Evolutionary conservation across 2,329 filamentous ascomycete species (phyloP).

Genomic region (Curvularia sp.): DNA sequence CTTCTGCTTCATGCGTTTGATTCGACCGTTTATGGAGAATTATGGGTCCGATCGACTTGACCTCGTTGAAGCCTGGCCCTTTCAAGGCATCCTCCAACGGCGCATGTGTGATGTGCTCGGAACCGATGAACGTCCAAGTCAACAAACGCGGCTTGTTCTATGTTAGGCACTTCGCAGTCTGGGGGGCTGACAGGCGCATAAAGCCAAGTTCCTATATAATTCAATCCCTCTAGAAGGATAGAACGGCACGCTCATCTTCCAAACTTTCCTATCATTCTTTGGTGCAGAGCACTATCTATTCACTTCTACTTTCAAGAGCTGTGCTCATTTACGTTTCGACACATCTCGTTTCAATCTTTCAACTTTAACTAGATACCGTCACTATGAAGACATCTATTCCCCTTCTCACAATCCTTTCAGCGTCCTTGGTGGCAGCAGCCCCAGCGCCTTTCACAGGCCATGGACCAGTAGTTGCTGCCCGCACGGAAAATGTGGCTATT

Average conservation of each 20-base stretch:
- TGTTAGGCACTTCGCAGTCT: constrained; percentile 20
- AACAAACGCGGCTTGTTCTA: constrained; percentile 22
- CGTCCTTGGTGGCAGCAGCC: constrained; percentile 42
- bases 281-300: constrained; percentile 45
- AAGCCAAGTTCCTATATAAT: constrained; percentile 33
- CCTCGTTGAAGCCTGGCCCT: constrained; percentile 27
- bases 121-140: constrained; percentile 31
- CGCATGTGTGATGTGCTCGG: constrained; percentile 43
- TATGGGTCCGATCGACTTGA: constrained; percentile 29
- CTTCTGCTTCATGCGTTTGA: constrained; percentile 41
- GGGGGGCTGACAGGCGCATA: constrained; percentile 15
- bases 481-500: constrained; percentile 32
- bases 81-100: constrained; percentile 44
- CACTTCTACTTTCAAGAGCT: constrained; percentile 44
- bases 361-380: constrained; percentile 19
- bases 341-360: constrained; percentile 34
- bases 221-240: constrained; percentile 16
- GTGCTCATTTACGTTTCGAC: constrained; percentile 44
- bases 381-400: constrained; percentile 46
- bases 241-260: constrained; percentile 27
- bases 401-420: constrained; percentile 46
- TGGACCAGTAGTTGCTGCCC: constrained; percentile 34
- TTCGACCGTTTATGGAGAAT: constrained; percentile 43
- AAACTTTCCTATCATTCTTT: constrained; percentile 27
- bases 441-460: constrained; percentile 35